These are phyloP conservation scores for Zasmidium cellare DNA, from an alignment of 2,329 filamentous ascomycete genomes.

Conservation along the genomic window DNA sequence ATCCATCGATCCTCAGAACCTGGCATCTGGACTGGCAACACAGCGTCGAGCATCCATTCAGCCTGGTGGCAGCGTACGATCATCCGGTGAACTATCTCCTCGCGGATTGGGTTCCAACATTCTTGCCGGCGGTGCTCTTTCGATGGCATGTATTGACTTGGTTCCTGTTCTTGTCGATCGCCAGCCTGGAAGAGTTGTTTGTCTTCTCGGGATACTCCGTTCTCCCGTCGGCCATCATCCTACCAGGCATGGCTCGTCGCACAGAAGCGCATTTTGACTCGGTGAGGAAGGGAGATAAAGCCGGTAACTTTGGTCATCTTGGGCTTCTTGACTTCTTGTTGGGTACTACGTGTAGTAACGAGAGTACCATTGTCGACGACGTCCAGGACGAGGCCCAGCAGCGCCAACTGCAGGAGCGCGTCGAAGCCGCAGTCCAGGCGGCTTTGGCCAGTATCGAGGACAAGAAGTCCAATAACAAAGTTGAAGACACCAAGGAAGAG, in stretches of 20 bases:
- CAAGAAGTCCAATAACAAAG: slow-evolving; percentile 12
- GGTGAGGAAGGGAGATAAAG: slow-evolving; percentile 33
- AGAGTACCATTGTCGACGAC: slow-evolving; percentile 54
- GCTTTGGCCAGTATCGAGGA: slow-evolving; percentile 12
- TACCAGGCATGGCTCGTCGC: slow-evolving; percentile 59
- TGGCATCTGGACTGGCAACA: slow-evolving; percentile 61
- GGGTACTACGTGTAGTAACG: slow-evolving; percentile 51
- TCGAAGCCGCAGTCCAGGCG: slow-evolving; percentile 35
- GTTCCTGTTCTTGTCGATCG: slow-evolving; percentile 62
- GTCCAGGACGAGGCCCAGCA: slow-evolving; percentile 58
- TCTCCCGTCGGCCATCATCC: slow-evolving; percentile 58
- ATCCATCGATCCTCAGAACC: slow-evolving; percentile 29
- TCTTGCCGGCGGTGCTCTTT: slow-evolving; percentile 64
- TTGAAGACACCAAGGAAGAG: not conserved
- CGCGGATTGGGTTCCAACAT: slow-evolving; percentile 63
- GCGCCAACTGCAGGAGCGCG: slow-evolving; percentile 50
- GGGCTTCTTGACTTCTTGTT: slow-evolving; percentile 64
- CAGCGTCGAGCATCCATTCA: slow-evolving; percentile 57
- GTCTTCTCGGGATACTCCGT: slow-evolving; percentile 68
- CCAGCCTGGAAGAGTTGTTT: slow-evolving; percentile 66
- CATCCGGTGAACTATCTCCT: slow-evolving; percentile 67
- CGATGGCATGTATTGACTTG: slow-evolving; percentile 73
- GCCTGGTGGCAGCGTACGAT: slow-evolving; percentile 65
- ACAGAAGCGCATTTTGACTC: slow-evolving; percentile 58
- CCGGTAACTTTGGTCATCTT: slow-evolving; percentile 42